phyloP scores from a whole-genome alignment of 1,284 basidiomycete species.

The Gymnopus androsaceus region DNA sequence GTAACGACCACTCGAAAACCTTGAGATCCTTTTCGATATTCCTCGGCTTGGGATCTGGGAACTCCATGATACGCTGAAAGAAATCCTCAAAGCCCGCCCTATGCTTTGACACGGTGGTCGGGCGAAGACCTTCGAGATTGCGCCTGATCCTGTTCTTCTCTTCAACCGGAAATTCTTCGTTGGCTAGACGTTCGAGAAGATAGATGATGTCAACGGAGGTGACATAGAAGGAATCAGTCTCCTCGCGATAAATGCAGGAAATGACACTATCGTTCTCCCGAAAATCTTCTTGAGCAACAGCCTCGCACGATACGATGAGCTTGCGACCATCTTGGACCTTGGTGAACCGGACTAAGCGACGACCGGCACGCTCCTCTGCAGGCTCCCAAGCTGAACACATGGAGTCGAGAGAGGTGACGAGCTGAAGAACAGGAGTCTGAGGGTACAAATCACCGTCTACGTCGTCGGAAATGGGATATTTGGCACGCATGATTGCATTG shows the following conservation, averaged over 20 bases:
- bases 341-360: slow-evolving; percentile 72
- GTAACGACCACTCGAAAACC: slow-evolving; percentile 90
- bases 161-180: slow-evolving; percentile 84
- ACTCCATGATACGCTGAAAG: slow-evolving; percentile 95
- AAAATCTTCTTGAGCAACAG: slow-evolving; percentile 63
- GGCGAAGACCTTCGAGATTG: slow-evolving; percentile 90
- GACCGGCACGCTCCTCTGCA: slow-evolving; percentile 56
- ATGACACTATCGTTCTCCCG: slow-evolving; percentile 60
- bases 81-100: slow-evolving; percentile 80
- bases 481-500: slow-evolving; percentile 46
- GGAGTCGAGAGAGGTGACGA: slow-evolving; percentile 54
- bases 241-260: slow-evolving; percentile 89
- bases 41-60: slow-evolving; percentile 89
- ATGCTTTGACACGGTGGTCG: slow-evolving; percentile 88
- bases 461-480: slow-evolving; percentile 28
- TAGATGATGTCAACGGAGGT: slow-evolving; percentile 96
- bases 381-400: slow-evolving; percentile 59
- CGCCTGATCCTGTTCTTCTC: slow-evolving; percentile 96
- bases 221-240: slow-evolving; percentile 79
- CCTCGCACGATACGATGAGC: slow-evolving; percentile 65
- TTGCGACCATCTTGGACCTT: slow-evolving; percentile 62
- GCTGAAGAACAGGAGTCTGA: slow-evolving; percentile 56
- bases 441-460: slow-evolving; percentile 38
- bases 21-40: slow-evolving; percentile 99
- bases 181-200: slow-evolving; percentile 86